Evolutionary conservation across 1,284 basidiomycete genomes (phyloP).

Genomic region (Chondrostereum purpureum): DNA sequence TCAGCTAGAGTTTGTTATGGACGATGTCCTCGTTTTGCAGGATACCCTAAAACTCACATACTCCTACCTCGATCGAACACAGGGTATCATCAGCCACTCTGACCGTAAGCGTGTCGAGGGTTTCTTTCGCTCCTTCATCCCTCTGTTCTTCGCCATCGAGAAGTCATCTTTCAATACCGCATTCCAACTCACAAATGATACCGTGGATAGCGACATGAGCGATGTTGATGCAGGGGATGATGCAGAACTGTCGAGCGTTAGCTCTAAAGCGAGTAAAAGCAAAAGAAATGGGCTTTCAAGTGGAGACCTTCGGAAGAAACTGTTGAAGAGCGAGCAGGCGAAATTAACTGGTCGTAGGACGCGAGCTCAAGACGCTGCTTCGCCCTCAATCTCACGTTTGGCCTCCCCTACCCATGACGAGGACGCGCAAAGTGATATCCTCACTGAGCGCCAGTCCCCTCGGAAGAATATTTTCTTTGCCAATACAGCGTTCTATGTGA

Average conservation of each 20-base stretch:
- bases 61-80: conserved; percentile 87
- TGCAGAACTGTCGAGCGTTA: conserved; percentile 35
- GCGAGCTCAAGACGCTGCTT: conserved; percentile 36
- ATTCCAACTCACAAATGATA: conserved; percentile 45
- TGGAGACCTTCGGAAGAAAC: conserved; percentile 65
- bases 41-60: conserved; percentile 86
- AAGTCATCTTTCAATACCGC: conserved; percentile 65
- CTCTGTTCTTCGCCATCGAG: conserved; percentile 69
- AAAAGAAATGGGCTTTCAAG: conserved; percentile 37
- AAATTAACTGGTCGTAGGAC: conserved; percentile 60
- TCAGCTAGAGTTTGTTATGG: conserved; percentile 78
- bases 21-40: conserved; percentile 74
- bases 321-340: conserved; percentile 73
- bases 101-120: conserved; percentile 83
- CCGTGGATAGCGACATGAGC: conserved; percentile 44
- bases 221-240: conserved; percentile 47
- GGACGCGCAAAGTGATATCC: conserved; percentile 27
- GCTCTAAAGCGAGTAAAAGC: conserved; percentile 19
- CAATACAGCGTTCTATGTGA: conserved; percentile 84
- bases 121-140: conserved; percentile 77
- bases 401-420: conserved; percentile 51
- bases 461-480: conserved; percentile 74
- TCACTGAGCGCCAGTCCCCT: conserved; percentile 22
- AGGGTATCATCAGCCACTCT: conserved; percentile 60
- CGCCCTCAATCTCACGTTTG: conserved; percentile 40